phyloP scores from a whole-genome alignment of 768 basidiomycete genomes.

The Pholiota microspora region DNA sequence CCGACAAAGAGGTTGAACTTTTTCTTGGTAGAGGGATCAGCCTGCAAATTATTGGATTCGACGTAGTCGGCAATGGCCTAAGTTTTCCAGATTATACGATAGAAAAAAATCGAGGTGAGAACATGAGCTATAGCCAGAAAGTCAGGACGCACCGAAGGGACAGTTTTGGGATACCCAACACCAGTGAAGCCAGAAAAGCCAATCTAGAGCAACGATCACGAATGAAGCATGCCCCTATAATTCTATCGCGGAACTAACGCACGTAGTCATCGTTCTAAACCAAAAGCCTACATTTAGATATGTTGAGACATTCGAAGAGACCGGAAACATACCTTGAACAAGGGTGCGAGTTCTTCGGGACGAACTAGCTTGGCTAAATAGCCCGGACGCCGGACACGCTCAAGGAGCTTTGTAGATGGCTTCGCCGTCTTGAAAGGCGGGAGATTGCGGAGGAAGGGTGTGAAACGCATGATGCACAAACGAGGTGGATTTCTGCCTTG shows the following conservation, averaged over 20 bases:
- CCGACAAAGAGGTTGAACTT: slow-evolving; percentile 49
- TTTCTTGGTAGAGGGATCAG: slow-evolving; percentile 38
- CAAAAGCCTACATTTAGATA: neutral
- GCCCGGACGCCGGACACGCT: slow-evolving; percentile 39
- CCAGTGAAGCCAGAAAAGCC: slow-evolving; percentile 54
- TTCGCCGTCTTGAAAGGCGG: slow-evolving; percentile 4
- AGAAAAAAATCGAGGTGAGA: no score
- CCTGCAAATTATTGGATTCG: slow-evolving; percentile 42
- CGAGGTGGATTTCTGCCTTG: no score
- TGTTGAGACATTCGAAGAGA: neutral
- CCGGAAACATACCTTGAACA: slow-evolving; percentile 34
- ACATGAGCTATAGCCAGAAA: neutral
- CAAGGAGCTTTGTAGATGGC: slow-evolving; percentile 31
- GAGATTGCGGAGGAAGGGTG: slow-evolving; percentile 26
- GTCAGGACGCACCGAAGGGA: slow-evolving; percentile 36
- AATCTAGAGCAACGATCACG: slow-evolving; percentile 29
- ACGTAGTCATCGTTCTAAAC: slow-evolving; percentile 46
- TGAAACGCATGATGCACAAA: slow-evolving; percentile 33
- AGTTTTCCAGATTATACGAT: no score
- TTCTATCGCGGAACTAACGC: slow-evolving; percentile 7
- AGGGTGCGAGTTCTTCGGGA: slow-evolving; percentile 36
- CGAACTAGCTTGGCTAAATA: slow-evolving; percentile 34
- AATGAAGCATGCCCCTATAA: neutral
- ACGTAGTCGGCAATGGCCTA: slow-evolving; percentile 47
- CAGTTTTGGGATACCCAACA: slow-evolving; percentile 46